Conservation (phyloP, 257 asterid species). For the Ocimum tenuiflorum region DNA sequence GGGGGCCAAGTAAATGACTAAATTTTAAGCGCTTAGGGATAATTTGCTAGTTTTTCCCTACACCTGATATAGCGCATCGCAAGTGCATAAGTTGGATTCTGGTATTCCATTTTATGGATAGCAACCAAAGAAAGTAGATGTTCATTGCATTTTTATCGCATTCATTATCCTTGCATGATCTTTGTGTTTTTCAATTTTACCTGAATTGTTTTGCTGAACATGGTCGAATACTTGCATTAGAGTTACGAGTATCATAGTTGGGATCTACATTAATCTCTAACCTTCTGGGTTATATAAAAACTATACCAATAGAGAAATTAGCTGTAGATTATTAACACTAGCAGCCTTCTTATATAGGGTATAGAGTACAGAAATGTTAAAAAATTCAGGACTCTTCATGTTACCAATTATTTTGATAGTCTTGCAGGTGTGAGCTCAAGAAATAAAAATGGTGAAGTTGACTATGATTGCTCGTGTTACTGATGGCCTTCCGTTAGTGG, state of each 20-base stretch:
- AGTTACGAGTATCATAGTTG: not conserved
- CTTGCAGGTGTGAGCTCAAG: conserved; percentile 41
- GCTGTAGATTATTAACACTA: not conserved
- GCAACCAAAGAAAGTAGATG: not conserved
- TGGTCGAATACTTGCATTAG: not conserved
- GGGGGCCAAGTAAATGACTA: not conserved
- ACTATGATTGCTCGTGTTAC: conserved; percentile 96
- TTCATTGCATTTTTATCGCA: not conserved
- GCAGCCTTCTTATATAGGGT: not conserved
- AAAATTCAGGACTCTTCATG: not conserved
- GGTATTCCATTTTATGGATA: not conserved
- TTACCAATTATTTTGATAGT: conserved; percentile 3
- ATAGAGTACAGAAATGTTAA: not conserved
- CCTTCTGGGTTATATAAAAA: not conserved
- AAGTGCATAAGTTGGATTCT: not conserved
- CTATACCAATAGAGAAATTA: not conserved
- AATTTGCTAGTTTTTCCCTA: not conserved
- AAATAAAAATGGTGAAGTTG: conserved; percentile 71
- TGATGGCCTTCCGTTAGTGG: conserved; percentile 89
- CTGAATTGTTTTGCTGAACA: too few species aligned
- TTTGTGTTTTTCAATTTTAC: not conserved
- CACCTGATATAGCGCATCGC: not conserved
- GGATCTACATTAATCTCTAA: not conserved
- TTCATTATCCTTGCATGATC: not conserved
- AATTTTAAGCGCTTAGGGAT: not conserved